A percentile compares a stretch with the other conserved stretches of the same genome.
phyloP scores from a whole-genome alignment of 2,329 filamentous ascomycete species.

The Penicillium verrucosum region DNA sequence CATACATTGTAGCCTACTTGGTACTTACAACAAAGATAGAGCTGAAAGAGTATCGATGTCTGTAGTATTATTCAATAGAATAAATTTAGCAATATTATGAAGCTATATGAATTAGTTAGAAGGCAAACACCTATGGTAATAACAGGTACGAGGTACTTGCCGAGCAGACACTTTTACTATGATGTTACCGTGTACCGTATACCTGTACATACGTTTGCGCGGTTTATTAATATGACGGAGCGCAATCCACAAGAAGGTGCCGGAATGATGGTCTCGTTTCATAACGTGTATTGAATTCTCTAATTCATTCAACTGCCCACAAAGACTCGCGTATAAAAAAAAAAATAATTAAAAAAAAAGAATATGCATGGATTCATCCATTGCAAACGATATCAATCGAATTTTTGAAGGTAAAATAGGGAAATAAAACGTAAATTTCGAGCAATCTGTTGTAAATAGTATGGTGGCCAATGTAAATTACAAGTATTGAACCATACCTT shows the following conservation, averaged over 20 bases:
- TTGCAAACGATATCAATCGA: neutral
- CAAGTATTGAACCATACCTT: constrained; percentile 21
- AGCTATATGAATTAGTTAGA: neutral
- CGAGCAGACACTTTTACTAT: constrained; percentile 13
- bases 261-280: constrained; percentile 16
- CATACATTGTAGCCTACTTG: neutral
- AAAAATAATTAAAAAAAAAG: constrained; percentile 4
- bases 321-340: neutral
- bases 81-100: neutral
- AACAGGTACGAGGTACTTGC: constrained; percentile 13
- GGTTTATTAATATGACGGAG: constrained; percentile 19
- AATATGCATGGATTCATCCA: neutral
- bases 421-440: neutral
- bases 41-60: neutral
- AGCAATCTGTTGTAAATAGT: neutral
- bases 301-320: neutral
- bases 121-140: constrained; percentile 1
- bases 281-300: neutral
- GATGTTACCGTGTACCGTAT: constrained; percentile 14
- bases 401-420: neutral
- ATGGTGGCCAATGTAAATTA: constrained; percentile 10
- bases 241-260: constrained; percentile 17
- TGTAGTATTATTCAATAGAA: neutral
- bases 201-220: constrained; percentile 18
- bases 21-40: neutral